Evolutionary conservation across 2,329 filamentous ascomycete genomes (phyloP), one percentile per base, ranked within the genome.

Genomic region (Cladosporium sp.): DNA sequence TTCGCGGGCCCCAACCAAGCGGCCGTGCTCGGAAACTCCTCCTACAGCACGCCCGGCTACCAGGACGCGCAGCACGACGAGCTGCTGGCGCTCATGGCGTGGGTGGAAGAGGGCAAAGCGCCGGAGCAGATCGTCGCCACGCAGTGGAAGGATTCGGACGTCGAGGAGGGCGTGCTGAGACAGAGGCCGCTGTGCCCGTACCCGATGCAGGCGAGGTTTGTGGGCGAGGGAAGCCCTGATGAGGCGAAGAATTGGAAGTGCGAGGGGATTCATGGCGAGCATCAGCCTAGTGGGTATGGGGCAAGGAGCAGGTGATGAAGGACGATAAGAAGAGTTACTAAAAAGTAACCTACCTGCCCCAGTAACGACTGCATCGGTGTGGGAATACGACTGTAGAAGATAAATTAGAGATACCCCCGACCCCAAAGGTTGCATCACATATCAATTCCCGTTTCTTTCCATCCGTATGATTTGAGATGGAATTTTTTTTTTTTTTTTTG

Each of bases 1-100:
- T 75, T 78, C 61, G 75, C 73, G 0, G 75, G 75, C 17, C 66
- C 60, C 15, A 71, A 68, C 44, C 71, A 73, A 61, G 68, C 70
- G 4, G 65, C 58, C 6, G 22, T 34, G 4, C 44, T 72, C 5
- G 62, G 62, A 3, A 58, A 51, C 2, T 51, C 53, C 9, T 52
- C 58, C 19, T 59, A 62, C 45, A 62, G 66, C 36, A 69, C 71
- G 17, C 70, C 69, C 3, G 68, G 71, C 2, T 73, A 67, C 61
- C 40, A 55, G 35, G 66, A 74, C 56, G 59, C 66, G 4, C 58
- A 64, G 52, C 71, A 74, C 56, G 71, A 74, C 60, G 67, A 66
- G 9, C 56, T 75, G 37, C 57, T 70, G 19, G 68, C 70, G 25
- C 51, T 75, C 60, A 70, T 75, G 65, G 62, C 60, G 9, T 76